phyloP scores from a whole-genome alignment of 176 grass and related monocot species.

The Luzula sylvatica region DNA sequence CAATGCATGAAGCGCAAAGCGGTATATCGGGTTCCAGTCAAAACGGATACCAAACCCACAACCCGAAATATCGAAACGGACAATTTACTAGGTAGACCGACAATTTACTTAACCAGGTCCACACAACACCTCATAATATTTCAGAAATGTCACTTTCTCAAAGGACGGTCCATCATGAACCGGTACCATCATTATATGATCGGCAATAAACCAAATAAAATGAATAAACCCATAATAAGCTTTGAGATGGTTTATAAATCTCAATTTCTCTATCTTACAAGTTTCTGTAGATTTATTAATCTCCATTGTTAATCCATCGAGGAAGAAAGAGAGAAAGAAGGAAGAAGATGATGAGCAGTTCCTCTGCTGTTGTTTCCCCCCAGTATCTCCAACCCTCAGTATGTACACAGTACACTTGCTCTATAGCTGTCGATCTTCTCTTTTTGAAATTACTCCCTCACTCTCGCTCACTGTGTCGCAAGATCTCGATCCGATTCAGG shows the following conservation, averaged over 20 bases:
- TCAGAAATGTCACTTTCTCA: too few relatives aligned
- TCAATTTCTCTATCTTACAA: too few relatives aligned
- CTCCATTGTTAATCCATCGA: background rate
- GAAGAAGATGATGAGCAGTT: slow-evolving; percentile 16
- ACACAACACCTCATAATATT: too few relatives aligned
- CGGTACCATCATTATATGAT: too few relatives aligned
- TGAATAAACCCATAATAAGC: background rate
- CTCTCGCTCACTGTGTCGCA: background rate
- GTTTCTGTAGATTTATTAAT: background rate
- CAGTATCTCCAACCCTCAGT: slow-evolving; percentile 7
- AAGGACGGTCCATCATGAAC: too few relatives aligned
- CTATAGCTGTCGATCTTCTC: background rate
- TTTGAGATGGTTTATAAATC: too few relatives aligned
- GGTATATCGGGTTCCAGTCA: too few relatives aligned
- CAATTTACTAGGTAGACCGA: too few relatives aligned
- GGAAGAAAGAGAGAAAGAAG: background rate
- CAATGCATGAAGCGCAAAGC: too few relatives aligned
- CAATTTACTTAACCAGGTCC: too few relatives aligned
- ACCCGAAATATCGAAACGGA: too few relatives aligned
- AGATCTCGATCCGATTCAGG: slow-evolving; percentile 14
- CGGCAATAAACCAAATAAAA: background rate
- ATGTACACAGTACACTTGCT: background rate
- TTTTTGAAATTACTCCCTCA: background rate
- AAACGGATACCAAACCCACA: too few relatives aligned
- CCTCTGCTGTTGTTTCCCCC: background rate